phyloP scores from a whole-genome alignment of 2,329 filamentous ascomycete species.

The Pseudogymnoascus sp. region DNA sequence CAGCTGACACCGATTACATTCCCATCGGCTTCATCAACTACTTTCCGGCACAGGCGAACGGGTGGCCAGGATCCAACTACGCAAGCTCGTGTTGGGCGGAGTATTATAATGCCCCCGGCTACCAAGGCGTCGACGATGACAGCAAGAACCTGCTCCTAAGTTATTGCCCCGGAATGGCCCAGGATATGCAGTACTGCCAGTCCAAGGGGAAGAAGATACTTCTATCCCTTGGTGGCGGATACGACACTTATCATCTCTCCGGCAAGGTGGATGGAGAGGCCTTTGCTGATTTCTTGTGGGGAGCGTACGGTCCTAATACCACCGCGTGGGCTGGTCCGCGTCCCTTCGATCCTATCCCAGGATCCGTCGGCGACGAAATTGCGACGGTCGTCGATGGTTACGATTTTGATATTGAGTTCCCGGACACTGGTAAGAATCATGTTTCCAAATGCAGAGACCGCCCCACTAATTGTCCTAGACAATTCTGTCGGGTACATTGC shows the following conservation, averaged over 20 bases:
- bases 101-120: constrained; percentile 31
- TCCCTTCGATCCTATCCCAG: constrained; percentile 22
- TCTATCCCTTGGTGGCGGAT: constrained; percentile 35
- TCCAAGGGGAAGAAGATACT: constrained; percentile 36
- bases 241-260: constrained; percentile 32
- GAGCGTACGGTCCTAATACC: constrained; percentile 37
- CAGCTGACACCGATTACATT: constrained; percentile 38
- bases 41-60: constrained; percentile 39
- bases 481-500: constrained; percentile 25
- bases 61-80: constrained; percentile 37
- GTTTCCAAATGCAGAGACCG: background rate
- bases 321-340: constrained; percentile 25
- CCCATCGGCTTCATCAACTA: constrained; percentile 38
- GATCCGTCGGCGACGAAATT: constrained; percentile 18
- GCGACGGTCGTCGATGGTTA: constrained; percentile 29
- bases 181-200: constrained; percentile 37
- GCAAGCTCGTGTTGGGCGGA: constrained; percentile 37
- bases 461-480: constrained; percentile 21
- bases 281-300: constrained; percentile 36
- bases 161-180: constrained; percentile 33
- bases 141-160: constrained; percentile 30
- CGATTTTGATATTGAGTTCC: constrained; percentile 31
- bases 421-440: constrained; percentile 15
- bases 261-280: constrained; percentile 32
- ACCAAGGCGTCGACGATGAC: constrained; percentile 29